Percentiles rank a stretch among this genome's conserved stretches.
phyloP scores from a whole-genome alignment of 2,329 filamentous ascomycete species.

The Gaeumannomyces tritici region DNA sequence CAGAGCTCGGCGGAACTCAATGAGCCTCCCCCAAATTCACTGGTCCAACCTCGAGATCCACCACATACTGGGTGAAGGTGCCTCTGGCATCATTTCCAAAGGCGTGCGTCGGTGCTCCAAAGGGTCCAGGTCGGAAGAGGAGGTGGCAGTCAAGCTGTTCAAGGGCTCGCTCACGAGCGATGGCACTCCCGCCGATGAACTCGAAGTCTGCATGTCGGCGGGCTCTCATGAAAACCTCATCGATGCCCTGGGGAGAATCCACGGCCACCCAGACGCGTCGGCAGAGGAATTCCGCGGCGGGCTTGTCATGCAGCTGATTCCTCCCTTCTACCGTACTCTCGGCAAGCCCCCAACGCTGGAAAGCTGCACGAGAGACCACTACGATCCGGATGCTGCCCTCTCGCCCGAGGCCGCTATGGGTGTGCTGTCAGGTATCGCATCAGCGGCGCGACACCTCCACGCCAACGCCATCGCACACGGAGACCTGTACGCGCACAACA shows the following conservation, averaged over 20 bases:
- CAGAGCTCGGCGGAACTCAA: conserved; percentile 4
- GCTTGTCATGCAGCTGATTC: conserved; percentile 36
- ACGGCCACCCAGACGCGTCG: conserved; percentile 25
- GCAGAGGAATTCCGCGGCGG: conserved; percentile 21
- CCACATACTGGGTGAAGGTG: conserved; percentile 31
- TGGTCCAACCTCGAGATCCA: conserved; percentile 31
- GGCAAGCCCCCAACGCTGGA: conserved; percentile 32
- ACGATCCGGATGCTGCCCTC: conserved; percentile 18
- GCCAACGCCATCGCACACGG: conserved; percentile 32
- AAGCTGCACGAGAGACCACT: conserved; percentile 35
- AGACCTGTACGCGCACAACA: conserved; percentile 37
- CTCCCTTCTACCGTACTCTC: conserved; percentile 29
- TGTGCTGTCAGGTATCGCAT: conserved; percentile 30
- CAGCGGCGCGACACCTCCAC: conserved; percentile 33
- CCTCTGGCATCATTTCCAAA: conserved; percentile 34
- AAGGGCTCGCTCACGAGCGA: conserved; percentile 35
- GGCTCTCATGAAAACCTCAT: conserved; percentile 36
- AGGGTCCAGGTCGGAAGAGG: conserved; percentile 14
- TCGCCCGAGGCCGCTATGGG: conserved; percentile 18
- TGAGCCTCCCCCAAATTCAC: conserved; percentile 24
- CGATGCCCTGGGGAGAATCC: conserved; percentile 31
- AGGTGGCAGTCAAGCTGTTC: conserved; percentile 39
- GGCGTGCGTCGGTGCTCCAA: conserved; percentile 23
- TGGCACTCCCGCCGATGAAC: conserved; percentile 37
- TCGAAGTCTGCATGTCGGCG: conserved; percentile 34